Evolutionary conservation across 2,329 filamentous ascomycete species (phyloP).

Genomic region (Apiospora arundinis): DNA sequence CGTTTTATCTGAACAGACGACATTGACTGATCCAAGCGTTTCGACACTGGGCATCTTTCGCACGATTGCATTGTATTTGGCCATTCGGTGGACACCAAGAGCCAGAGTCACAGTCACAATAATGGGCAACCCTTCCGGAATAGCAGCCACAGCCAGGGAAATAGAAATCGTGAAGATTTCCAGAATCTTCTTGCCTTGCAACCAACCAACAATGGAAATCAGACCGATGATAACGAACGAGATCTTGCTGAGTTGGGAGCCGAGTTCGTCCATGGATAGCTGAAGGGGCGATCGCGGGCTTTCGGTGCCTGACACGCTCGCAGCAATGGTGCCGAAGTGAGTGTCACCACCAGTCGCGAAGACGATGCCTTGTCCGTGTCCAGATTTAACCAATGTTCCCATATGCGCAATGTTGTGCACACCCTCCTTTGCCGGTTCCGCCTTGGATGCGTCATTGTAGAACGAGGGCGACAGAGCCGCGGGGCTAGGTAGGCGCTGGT

Average conservation of each 20-base stretch:
- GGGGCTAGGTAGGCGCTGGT: slow-evolving; percentile 44
- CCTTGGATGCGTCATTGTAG: slow-evolving; percentile 64
- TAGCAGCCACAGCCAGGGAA: slow-evolving; percentile 89
- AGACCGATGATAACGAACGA: slow-evolving; percentile 94
- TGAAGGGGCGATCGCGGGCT: slow-evolving; percentile 94
- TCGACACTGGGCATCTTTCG: slow-evolving; percentile 96
- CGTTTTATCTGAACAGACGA: slow-evolving; percentile 99
- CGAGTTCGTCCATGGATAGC: slow-evolving; percentile 95
- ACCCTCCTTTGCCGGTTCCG: slow-evolving; percentile 73
- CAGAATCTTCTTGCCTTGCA: slow-evolving; percentile 86
- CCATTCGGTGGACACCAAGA: slow-evolving; percentile 95
- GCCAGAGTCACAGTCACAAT: slow-evolving; percentile 98
- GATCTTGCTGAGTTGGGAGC: slow-evolving; percentile 94
- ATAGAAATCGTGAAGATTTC: slow-evolving; percentile 99
- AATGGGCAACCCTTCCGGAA: slow-evolving; percentile 94
- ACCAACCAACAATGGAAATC: slow-evolving; percentile 88
- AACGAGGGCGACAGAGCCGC: slow-evolving; percentile 58
- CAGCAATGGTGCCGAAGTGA: slow-evolving; percentile 95
- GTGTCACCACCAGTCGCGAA: slow-evolving; percentile 93
- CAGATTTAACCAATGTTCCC: slow-evolving; percentile 94
- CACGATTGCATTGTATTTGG: slow-evolving; percentile 92
- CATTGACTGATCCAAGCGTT: slow-evolving; percentile 96
- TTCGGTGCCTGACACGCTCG: slow-evolving; percentile 92
- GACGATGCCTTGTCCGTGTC: slow-evolving; percentile 95
- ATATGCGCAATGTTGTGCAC: slow-evolving; percentile 96